These are phyloP conservation scores for Monilinia fructicola DNA, from an alignment of 2,329 filamentous ascomycete genomes.

Conservation along the genomic window DNA sequence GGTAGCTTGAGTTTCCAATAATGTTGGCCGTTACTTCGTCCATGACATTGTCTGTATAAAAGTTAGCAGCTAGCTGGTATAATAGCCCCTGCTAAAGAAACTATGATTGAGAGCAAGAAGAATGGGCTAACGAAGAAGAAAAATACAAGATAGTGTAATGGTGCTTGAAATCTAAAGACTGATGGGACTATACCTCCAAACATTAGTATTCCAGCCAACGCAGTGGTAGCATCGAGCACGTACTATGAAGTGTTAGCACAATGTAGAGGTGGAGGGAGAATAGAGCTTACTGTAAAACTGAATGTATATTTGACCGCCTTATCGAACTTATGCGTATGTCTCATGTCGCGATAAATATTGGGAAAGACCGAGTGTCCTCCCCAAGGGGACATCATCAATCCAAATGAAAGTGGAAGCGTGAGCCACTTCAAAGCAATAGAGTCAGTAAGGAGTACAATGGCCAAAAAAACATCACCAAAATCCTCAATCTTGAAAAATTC, in stretches of 20 bases:
- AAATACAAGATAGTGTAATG: background rate
- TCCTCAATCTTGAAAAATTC: background rate
- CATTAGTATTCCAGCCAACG: conserved; percentile 85
- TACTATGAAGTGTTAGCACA: conserved; percentile 52
- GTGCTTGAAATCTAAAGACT: background rate
- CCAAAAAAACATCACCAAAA: background rate
- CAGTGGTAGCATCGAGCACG: conserved; percentile 76
- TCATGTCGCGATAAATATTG: conserved; percentile 77
- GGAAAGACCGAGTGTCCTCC: conserved; percentile 71
- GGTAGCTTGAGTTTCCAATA: conserved; percentile 71
- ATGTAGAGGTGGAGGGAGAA: background rate
- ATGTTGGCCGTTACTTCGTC: conserved; percentile 93
- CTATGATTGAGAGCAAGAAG: background rate
- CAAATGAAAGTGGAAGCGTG: conserved; percentile 83
- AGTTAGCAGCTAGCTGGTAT: background rate
- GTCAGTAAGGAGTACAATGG: background rate
- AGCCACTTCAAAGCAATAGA: conserved; percentile 52
- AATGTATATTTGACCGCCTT: conserved; percentile 77
- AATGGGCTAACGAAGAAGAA: background rate
- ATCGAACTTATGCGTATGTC: conserved; percentile 68
- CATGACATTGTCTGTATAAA: conserved; percentile 50
- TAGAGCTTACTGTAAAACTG: conserved; percentile 67
- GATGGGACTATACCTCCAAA: conserved; percentile 58
- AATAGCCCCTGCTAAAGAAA: background rate
- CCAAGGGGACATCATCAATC: conserved; percentile 82